Base-by-base conservation (phyloP, 306 rosid species). In the Prunus mongolica region DNA sequence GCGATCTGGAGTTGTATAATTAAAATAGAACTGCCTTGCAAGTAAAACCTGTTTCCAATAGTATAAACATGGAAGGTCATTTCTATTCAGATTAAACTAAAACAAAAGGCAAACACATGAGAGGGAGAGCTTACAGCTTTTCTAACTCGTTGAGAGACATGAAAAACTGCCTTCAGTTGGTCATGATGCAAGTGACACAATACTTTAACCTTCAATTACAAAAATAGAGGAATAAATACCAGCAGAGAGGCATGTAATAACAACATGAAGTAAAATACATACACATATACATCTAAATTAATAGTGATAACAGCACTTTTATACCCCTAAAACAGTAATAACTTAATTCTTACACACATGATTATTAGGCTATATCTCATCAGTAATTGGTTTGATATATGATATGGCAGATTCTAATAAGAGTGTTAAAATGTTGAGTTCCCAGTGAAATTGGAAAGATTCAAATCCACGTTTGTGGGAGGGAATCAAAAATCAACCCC, bases 1-100 rank as follows among this genome's bases (percentile, higher is more conserved):
- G 64, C 97, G 97, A 81, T 95, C 99, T 13, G 99, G 96, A 52
- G 97, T 95, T 28, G 97, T 95, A 81, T 84, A 92, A 80, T 95
- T 90, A 78, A 95, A 95, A 88, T 95, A 83, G 81, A 85, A 88
- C 76, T 92, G 97, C 83, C 96, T 90, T 66, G 99, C 99, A 73
- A 84, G 54, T 58, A 88, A 49, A 78, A 86, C 99, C 97, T 95
- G 79, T 63, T 67, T 16, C 28, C 49, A 71, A 65, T 5, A 67
- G 44, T 8, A 71, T 28, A 20, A 68, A 46, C 12, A 65, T 24
- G 41, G 61, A 67, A 44, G 64, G 71, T 19, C 44, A 77, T 77
- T 34, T 57, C 69, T 41, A 28, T 51, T 79, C 74, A 51, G 3
- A 32, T 24, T 3, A 73, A 54, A 45, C 30, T 30, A 41, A 78